Conservation (phyloP, 1,139 yeast genomes). For the Blastobotrys buckinghamii region DNA sequence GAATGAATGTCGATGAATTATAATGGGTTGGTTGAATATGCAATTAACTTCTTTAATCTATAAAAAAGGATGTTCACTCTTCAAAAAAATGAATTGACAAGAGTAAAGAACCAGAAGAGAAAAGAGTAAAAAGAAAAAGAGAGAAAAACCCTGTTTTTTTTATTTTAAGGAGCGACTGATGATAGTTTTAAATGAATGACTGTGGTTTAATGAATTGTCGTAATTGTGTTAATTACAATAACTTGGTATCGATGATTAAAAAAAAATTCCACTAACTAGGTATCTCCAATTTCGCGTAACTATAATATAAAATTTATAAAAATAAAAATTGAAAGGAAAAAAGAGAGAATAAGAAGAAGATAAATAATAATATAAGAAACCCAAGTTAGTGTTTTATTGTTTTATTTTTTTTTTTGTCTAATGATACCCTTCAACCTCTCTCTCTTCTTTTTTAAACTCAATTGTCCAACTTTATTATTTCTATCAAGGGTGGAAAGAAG, state of each 20-base stretch:
- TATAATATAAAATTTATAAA: neutral
- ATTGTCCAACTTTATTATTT: neutral
- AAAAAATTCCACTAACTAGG: no score
- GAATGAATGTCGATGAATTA: neutral
- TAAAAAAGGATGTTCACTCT: no score
- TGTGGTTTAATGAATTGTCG: neutral
- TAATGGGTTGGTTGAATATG: neutral
- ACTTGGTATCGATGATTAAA: no score
- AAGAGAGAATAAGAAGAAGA: neutral
- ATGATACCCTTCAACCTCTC: neutral
- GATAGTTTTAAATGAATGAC: conserved; percentile 4
- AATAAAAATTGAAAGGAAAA: neutral
- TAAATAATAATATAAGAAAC: neutral
- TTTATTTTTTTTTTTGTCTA: neutral
- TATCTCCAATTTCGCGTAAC: no score
- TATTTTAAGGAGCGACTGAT: neutral
- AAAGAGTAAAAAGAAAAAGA: conserved; percentile 3
- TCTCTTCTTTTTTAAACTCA: neutral
- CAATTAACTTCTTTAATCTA: no score
- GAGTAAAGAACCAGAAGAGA: neutral
- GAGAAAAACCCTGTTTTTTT: neutral
- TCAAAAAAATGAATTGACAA: neutral
- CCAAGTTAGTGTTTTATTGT: neutral
- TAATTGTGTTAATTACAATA: neutral
- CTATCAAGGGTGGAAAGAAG: neutral